Evolutionary conservation across 2,329 filamentous ascomycete genomes (phyloP).

Genomic region (Ploettnerulaceae sp.): DNA sequence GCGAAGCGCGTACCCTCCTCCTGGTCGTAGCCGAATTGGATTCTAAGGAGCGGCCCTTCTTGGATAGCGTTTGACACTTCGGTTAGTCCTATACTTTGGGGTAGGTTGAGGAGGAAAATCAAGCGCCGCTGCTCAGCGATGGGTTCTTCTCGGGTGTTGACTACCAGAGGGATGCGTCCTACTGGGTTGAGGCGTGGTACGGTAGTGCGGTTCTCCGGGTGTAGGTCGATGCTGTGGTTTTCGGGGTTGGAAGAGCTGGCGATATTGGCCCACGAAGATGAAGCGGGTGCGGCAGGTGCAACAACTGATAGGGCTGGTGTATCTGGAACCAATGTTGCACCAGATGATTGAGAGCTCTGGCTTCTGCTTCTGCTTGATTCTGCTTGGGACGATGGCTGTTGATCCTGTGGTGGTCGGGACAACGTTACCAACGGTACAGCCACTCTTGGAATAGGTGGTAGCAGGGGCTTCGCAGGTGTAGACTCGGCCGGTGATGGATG

Average conservation of each 20-base stretch:
- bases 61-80: slow-evolving; percentile 28
- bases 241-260: slow-evolving; percentile 19
- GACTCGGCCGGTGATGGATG: slow-evolving; percentile 3
- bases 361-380: too few relatives aligned
- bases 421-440: not conserved
- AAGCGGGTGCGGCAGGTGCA: not conserved
- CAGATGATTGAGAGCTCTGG: too few relatives aligned
- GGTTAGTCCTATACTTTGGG: slow-evolving; percentile 22
- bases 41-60: slow-evolving; percentile 29
- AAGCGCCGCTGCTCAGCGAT: slow-evolving; percentile 24
- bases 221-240: slow-evolving; percentile 20
- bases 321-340: not conserved
- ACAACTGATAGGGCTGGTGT: not conserved
- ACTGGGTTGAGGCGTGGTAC: slow-evolving; percentile 15
- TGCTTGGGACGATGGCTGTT: not conserved
- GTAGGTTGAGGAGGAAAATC: slow-evolving; percentile 30
- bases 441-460: slow-evolving; percentile 5
- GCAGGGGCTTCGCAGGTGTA: not conserved
- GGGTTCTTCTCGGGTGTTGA: slow-evolving; percentile 14
- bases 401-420: not conserved
- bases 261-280: slow-evolving; percentile 28
- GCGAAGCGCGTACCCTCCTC: slow-evolving; percentile 20
- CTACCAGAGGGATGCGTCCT: slow-evolving; percentile 16
- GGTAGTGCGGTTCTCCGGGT: slow-evolving; percentile 7
- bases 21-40: slow-evolving; percentile 27